phyloP scores from a whole-genome alignment of 352 stramenopile species.

The Globisporangium irregulare region DNA sequence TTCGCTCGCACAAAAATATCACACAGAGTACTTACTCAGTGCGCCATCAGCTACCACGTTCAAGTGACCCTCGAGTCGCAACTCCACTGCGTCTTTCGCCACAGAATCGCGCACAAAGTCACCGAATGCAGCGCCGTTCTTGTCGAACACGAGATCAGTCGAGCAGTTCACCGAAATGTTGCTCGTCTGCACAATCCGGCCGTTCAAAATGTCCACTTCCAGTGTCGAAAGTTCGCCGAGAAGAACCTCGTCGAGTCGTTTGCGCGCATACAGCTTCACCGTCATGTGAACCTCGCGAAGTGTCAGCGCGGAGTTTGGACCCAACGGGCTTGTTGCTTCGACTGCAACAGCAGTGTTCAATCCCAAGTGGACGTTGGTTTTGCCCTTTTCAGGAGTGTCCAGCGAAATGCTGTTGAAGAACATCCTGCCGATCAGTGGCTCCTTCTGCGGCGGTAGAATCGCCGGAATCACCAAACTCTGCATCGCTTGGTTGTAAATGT shows the following conservation, averaged over 20 bases:
- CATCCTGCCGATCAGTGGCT: slow-evolving; percentile 56
- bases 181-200: slow-evolving; percentile 47
- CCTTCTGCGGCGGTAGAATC: slow-evolving; percentile 51
- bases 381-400: slow-evolving; percentile 34
- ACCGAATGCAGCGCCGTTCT: slow-evolving; percentile 50
- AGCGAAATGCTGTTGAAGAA: slow-evolving; percentile 64
- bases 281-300: slow-evolving; percentile 63
- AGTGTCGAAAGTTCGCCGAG: slow-evolving; percentile 52
- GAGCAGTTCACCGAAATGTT: slow-evolving; percentile 73
- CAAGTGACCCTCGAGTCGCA: slow-evolving; percentile 52
- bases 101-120: slow-evolving; percentile 69
- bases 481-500: slow-evolving; percentile 74
- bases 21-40: slow-evolving; percentile 37
- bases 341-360: slow-evolving; percentile 56
- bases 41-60: slow-evolving; percentile 62
- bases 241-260: slow-evolving; percentile 24
- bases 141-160: slow-evolving; percentile 41
- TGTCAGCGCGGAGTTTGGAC: slow-evolving; percentile 49
- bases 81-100: slow-evolving; percentile 36
- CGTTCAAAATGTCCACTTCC: slow-evolving; percentile 53
- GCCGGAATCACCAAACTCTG: slow-evolving; percentile 66
- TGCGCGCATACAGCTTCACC: slow-evolving; percentile 41
- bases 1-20: not conserved
- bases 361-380: slow-evolving; percentile 41
- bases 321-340: slow-evolving; percentile 67